phyloP scores from a whole-genome alignment of 1,284 basidiomycete genomes.

The Trichosporon sp. region DNA sequence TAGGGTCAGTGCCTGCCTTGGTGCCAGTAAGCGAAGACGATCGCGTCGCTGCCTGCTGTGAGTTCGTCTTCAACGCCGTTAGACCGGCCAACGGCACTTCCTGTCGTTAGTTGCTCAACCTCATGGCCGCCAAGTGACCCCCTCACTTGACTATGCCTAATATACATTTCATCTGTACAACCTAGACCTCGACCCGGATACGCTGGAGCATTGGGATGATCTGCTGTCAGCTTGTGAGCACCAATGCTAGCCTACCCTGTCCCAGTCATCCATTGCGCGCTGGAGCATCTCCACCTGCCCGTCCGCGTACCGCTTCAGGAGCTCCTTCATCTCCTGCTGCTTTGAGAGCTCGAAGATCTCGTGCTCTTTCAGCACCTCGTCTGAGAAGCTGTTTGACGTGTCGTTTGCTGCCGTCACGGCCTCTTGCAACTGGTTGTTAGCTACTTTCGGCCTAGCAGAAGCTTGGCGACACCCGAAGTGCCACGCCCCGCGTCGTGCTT shows the following conservation, averaged over 20 bases:
- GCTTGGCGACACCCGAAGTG: neutral
- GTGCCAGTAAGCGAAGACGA: no score
- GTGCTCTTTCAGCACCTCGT: constrained; percentile 89
- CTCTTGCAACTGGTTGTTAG: constrained; percentile 74
- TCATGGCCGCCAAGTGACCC: neutral
- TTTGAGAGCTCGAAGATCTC: constrained; percentile 85
- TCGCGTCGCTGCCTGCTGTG: no score
- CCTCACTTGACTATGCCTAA: constrained; percentile 3
- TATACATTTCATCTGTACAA: constrained; percentile 17
- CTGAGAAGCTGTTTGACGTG: constrained; percentile 91
- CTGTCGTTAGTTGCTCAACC: no score
- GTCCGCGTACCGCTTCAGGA: constrained; percentile 82
- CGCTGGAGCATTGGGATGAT: constrained; percentile 83
- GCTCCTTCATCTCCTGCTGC: constrained; percentile 92
- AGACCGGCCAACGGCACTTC: no score
- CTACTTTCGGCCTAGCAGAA: neutral
- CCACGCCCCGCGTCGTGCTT: no score
- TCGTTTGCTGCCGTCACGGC: constrained; percentile 93
- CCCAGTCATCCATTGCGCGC: constrained; percentile 88
- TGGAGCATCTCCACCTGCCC: constrained; percentile 94
- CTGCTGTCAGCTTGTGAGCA: constrained; percentile 29
- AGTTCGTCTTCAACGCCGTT: no score
- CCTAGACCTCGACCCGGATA: constrained; percentile 77
- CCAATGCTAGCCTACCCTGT: constrained; percentile 58
- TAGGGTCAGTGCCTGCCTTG: no score